Conservation (phyloP, 2,329 filamentous ascomycete species). For the Talaromyces sp. region DNA sequence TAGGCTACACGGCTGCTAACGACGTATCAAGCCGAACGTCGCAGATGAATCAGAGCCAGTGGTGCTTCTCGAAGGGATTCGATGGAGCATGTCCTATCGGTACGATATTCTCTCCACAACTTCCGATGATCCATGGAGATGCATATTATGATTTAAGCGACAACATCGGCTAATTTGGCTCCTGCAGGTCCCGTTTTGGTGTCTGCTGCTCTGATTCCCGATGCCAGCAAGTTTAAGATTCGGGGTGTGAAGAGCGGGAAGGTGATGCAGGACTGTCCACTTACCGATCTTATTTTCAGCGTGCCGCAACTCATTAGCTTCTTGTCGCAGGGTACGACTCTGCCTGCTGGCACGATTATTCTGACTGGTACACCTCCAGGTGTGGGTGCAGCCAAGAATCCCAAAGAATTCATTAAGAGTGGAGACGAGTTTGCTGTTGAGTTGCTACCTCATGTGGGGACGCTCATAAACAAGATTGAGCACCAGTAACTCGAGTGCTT, state of each 20-base stretch:
- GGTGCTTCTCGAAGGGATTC: conserved; percentile 63
- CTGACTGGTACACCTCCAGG: conserved; percentile 49
- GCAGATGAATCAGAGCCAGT: conserved; percentile 59
- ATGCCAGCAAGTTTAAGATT: conserved; percentile 37
- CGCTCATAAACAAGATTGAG: conserved; percentile 50
- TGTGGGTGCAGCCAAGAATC: conserved; percentile 44
- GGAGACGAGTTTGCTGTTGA: conserved; percentile 55
- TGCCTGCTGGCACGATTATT: conserved; percentile 47
- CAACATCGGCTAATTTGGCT: too few species aligned
- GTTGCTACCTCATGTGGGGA: conserved; percentile 53
- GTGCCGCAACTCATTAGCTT: conserved; percentile 50
- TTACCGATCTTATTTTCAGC: conserved; percentile 57
- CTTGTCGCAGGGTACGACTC: conserved; percentile 46
- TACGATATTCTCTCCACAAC: conserved; percentile 12
- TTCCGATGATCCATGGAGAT: not conserved
- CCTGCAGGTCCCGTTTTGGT: conserved; percentile 53
- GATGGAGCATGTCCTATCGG: conserved; percentile 60
- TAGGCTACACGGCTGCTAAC: conserved; percentile 66
- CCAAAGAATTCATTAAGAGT: conserved; percentile 47
- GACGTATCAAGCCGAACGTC: conserved; percentile 63
- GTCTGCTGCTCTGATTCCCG: conserved; percentile 38
- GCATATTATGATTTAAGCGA: not conserved
- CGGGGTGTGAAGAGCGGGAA: conserved; percentile 52
- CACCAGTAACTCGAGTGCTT: conserved; percentile 23
- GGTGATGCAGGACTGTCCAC: conserved; percentile 53